Evolutionary conservation across 2,329 filamentous ascomycete species (phyloP).

Genomic region (Whalleya microplaca): DNA sequence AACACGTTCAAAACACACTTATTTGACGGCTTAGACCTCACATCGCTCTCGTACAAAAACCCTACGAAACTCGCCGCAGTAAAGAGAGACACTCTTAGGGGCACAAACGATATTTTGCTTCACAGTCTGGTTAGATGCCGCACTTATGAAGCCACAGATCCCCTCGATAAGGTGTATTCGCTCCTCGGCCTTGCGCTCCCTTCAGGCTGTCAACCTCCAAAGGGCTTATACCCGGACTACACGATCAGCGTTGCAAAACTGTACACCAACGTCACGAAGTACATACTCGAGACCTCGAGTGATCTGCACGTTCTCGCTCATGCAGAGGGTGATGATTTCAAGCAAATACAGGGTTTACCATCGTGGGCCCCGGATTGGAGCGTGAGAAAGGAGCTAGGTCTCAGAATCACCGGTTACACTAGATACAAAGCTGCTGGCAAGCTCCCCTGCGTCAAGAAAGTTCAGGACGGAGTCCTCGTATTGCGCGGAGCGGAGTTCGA

Average conservation of each 20-base stretch:
- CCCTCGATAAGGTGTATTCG: slow-evolving; percentile 26
- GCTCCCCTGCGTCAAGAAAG: slow-evolving; percentile 14
- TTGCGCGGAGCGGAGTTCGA: slow-evolving; percentile 21
- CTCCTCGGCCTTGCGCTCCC: slow-evolving; percentile 17
- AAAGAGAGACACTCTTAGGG: slow-evolving; percentile 2
- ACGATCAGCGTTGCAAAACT: slow-evolving; percentile 7
- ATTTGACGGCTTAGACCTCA: slow-evolving; percentile 1
- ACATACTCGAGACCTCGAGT: slow-evolving; percentile 15
- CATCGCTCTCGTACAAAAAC: slow-evolving; percentile 23
- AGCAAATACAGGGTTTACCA: slow-evolving; percentile 6
- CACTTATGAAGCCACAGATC: slow-evolving; percentile 18
- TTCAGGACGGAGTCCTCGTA: slow-evolving; percentile 1
- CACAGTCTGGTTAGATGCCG: slow-evolving; percentile 26
- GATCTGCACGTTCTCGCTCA: slow-evolving; percentile 26
- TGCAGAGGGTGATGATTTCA: slow-evolving; percentile 24
- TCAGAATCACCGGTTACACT: slow-evolving; percentile 25
- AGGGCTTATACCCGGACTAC: slow-evolving; percentile 16
- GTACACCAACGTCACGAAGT: slow-evolving; percentile 21
- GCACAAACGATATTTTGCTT: slow-evolving; percentile 11
- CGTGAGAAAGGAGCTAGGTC: slow-evolving; percentile 20
- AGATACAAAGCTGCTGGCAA: slow-evolving; percentile 22
- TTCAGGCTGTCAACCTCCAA: neutral
- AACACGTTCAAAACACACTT: slow-evolving; percentile 16
- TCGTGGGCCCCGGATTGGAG: slow-evolving; percentile 29
- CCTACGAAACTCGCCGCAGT: slow-evolving; percentile 22